A percentile compares a stretch with the other conserved stretches of the same genome.
These are phyloP conservation scores for Fusarium tricinctum DNA, from an alignment of 2,329 filamentous ascomycete species.

Conservation along the genomic window DNA sequence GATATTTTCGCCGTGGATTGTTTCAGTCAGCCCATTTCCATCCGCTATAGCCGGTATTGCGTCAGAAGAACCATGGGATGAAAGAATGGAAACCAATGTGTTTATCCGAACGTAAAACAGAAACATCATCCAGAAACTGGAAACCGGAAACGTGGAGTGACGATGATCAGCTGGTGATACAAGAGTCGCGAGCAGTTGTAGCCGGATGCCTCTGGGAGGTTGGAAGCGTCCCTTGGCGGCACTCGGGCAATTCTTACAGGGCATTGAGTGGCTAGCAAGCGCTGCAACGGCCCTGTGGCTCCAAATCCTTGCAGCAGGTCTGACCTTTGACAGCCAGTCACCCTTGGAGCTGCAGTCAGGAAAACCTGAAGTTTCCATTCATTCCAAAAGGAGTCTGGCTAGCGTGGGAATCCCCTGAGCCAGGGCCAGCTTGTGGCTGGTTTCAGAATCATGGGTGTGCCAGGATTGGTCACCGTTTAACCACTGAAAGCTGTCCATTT, in stretches of 20 bases:
- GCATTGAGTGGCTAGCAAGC: conserved; percentile 44
- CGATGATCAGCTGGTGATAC: conserved; percentile 28
- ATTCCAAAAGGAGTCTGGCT: conserved; percentile 27
- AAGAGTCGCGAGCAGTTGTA: conserved; percentile 22
- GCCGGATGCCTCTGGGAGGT: conserved; percentile 45
- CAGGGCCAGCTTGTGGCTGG: conserved; percentile 43
- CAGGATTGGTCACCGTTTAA: conserved; percentile 29
- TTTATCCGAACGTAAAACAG: conserved; percentile 40
- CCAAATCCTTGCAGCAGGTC: conserved; percentile 30
- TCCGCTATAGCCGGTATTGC: conserved; percentile 19
- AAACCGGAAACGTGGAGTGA: conserved; percentile 27
- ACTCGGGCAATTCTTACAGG: conserved; percentile 25
- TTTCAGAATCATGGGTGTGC: conserved; percentile 46
- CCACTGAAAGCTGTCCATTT: conserved; percentile 39
- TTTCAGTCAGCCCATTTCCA: conserved; percentile 43
- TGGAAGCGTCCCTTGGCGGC: conserved; percentile 39
- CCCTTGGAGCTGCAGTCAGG: conserved; percentile 32
- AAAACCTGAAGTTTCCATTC: conserved; percentile 29
- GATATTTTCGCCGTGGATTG: conserved; percentile 10
- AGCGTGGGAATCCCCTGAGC: conserved; percentile 28
- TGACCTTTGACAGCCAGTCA: conserved; percentile 33
- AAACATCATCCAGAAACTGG: conserved; percentile 18
- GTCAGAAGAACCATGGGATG: conserved; percentile 36
- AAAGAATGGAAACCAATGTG: conserved; percentile 13
- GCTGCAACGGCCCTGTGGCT: conserved; percentile 23